A percentile compares a stretch with the other conserved stretches of the same genome.
phyloP scores from a whole-genome alignment of 805 yeast species.

The Candida ovalis region DNA sequence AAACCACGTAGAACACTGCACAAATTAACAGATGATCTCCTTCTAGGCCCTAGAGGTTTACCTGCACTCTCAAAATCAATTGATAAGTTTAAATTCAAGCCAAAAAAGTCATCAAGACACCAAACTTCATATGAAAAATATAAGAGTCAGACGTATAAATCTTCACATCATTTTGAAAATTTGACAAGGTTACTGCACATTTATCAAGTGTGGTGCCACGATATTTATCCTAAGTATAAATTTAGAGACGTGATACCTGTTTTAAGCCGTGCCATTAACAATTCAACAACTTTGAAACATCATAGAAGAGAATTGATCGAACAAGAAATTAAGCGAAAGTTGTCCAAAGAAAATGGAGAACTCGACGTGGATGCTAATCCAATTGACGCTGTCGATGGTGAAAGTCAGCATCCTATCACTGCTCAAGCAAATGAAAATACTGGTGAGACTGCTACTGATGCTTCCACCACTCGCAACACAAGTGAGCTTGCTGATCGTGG shows the following conservation, averaged over 20 bases:
- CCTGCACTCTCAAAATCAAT: conserved; percentile 43
- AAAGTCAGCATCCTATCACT: neutral
- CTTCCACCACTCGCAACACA: too few relatives aligned
- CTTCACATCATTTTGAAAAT: conserved; percentile 47
- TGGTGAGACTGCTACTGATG: neutral
- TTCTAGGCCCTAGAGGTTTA: conserved; percentile 54
- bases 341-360: conserved; percentile 6
- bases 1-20: conserved; percentile 32
- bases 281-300: conserved; percentile 36
- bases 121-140: conserved; percentile 24
- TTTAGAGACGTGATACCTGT: conserved; percentile 65
- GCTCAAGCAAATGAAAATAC: neutral
- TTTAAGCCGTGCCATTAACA: conserved; percentile 46
- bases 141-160: conserved; percentile 16
- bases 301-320: conserved; percentile 38
- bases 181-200: conserved; percentile 45
- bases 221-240: conserved; percentile 73
- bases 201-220: conserved; percentile 76
- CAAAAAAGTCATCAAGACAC: conserved; percentile 16
- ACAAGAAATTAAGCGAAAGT: conserved; percentile 31
- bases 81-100: conserved; percentile 32
- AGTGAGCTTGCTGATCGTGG: conserved; percentile 6
- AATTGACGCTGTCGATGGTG: neutral
- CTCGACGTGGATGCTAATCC: too few relatives aligned
- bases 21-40: conserved; percentile 48